Base-by-base conservation (phyloP, 192 early-diverging fungal genomes). In the Spizellomyces sp. region DNA sequence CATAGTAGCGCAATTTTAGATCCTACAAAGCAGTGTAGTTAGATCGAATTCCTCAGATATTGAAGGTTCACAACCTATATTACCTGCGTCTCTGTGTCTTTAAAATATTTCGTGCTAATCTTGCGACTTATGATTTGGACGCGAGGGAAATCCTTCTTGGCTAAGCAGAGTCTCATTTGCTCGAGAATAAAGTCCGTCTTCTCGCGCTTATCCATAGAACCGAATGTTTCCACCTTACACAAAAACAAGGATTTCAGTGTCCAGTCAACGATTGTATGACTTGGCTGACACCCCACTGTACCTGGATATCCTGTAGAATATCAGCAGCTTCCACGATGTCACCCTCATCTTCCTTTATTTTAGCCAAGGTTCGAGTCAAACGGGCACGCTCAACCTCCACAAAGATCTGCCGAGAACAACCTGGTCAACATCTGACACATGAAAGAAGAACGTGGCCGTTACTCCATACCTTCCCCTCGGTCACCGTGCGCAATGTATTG, bases 181-280 rank as follows among this genome's bases (percentile, higher is more conserved):
- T 98, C 96, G 45, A 99, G 78, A 74, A 99, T 96, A 78, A 99
- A 99, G 70, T 98, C 95, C 1, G 95, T 96, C 86, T 99, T 99
- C 80, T 99, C 98, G 57, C 95, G 90, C 76, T 91, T 91, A 66
- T 98, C 95, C 96, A 99, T 98, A 17, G 95, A 96, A 36, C 98
- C 98, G 79, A 94, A 98, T 6, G 98, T 99, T 81, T 99, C 98
- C 9, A 98, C 94, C 89, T 90, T 72, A 4, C 67, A 21, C 41
- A 48, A 70, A 47, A 21, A 67, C 15, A 17, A 56, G 48, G 15
- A 67, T 67, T 14, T 17, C 19, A 46, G 44, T 68, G 45, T 45
- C 17, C 5, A 44, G 14, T 17, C 21, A 22, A 42, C 0, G 27
- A 36, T 36, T 36, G 48, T 5, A 41, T 41, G 47, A 41, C 41